These are phyloP conservation scores for Yamadazyma tumulicola DNA, from an alignment of 805 yeast genomes.

Conservation along the genomic window DNA sequence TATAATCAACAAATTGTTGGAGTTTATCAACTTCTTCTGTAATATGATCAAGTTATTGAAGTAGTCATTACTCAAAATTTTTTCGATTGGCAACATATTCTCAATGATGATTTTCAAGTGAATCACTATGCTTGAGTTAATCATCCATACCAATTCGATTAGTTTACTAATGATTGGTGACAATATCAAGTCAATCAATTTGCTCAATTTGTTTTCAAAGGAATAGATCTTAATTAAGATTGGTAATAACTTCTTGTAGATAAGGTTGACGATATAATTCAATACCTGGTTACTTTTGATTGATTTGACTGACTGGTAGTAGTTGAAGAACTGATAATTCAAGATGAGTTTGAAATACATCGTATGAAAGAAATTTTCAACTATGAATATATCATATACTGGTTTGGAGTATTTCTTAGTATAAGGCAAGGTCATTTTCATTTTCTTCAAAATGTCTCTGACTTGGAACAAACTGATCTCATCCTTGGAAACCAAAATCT, in stretches of 20 bases:
- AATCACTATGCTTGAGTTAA: constrained; percentile 4
- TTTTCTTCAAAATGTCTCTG: too few relatives aligned
- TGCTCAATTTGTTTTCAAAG: constrained; percentile 2
- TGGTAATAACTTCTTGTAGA: constrained; percentile 3
- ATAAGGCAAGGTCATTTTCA: too few relatives aligned
- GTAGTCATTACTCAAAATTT: constrained; percentile 1
- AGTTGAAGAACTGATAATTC: constrained; percentile 4
- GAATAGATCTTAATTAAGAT: constrained; percentile 3
- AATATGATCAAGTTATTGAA: constrained; percentile 3
- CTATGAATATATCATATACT: constrained; percentile 1
- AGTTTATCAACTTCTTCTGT: constrained; percentile 2
- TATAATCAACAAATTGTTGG: constrained; percentile 3
- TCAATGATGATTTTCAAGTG: constrained; percentile 2
- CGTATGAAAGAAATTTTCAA: constrained; percentile 3
- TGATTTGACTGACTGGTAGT: neutral
- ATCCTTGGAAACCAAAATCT: too few relatives aligned
- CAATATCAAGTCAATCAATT: constrained; percentile 2
- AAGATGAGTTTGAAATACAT: constrained; percentile 2
- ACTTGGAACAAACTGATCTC: too few relatives aligned
- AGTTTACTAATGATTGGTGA: constrained; percentile 1
- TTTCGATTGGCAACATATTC: neutral
- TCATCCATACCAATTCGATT: constrained; percentile 1
- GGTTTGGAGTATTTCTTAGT: too few relatives aligned
- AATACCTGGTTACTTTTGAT: neutral
- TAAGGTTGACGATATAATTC: constrained; percentile 1